These are phyloP conservation scores for Lactarius deliciosus DNA, from an alignment of 768 basidiomycete genomes.

Conservation along the genomic window DNA sequence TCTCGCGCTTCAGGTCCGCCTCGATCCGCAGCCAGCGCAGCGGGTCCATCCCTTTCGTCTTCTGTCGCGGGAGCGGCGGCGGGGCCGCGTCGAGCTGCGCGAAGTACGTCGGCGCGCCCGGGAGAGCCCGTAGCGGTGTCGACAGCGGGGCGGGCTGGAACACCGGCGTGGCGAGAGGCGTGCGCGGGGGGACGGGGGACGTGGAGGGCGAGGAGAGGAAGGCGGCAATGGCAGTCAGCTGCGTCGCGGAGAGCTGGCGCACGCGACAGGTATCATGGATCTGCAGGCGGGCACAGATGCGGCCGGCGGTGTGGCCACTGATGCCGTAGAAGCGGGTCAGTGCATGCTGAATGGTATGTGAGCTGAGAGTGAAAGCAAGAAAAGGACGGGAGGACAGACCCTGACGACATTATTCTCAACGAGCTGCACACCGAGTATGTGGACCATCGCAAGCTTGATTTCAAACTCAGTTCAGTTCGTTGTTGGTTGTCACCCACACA, in stretches of 20 bases:
- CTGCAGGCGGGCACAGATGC: conserved; percentile 87
- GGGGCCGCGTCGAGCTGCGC: conserved; percentile 4
- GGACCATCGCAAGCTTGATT: conserved; percentile 55
- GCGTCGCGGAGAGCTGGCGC: conserved; percentile 76
- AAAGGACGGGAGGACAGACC: conserved; percentile 46
- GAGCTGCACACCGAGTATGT: conserved; percentile 82
- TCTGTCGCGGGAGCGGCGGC: conserved; percentile 16
- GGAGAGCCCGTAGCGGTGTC: conserved; percentile 36
- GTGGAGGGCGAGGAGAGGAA: conserved; percentile 90
- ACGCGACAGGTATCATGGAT: conserved; percentile 87
- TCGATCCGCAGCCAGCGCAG: conserved; percentile 81
- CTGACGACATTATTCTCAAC: conserved; percentile 74
- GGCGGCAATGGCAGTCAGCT: conserved; percentile 89
- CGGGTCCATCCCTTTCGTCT: conserved; percentile 48
- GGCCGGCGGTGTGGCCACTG: conserved; percentile 68
- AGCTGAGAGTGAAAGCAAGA: not conserved
- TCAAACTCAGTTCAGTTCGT: conserved; percentile 19
- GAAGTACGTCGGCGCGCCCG: conserved; percentile 26
- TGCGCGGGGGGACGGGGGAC: conserved; percentile 59
- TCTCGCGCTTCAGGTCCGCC: conserved; percentile 75
- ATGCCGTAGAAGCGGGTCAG: conserved; percentile 89
- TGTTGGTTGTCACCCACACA: conserved; percentile 21
- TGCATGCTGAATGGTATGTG: conserved; percentile 61
- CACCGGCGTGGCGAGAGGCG: conserved; percentile 60
- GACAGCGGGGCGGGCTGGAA: conserved; percentile 51